A percentile compares a stretch with the other conserved stretches of the same genome.
phyloP scores from a whole-genome alignment of 139 green algal genomes.

The Zygnema circumcarinatum region DNA sequence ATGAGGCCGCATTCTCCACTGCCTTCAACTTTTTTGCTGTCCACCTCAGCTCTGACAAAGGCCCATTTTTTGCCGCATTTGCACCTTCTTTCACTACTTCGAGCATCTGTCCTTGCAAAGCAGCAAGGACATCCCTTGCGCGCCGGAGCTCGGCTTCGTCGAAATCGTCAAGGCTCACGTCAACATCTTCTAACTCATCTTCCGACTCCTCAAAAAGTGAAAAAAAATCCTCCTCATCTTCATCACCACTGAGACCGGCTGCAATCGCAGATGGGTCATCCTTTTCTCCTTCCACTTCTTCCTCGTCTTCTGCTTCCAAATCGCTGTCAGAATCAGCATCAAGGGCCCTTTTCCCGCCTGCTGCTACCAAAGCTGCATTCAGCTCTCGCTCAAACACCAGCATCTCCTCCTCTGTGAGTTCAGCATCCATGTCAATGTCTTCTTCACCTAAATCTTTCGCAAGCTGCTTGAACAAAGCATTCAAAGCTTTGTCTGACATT shows the following conservation, averaged over 20 bases:
- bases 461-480: constrained; percentile 6
- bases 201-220: not conserved
- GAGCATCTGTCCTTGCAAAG: not conserved
- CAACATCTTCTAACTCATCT: not conserved
- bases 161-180: not conserved
- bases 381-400: constrained; percentile 3
- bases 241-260: not conserved
- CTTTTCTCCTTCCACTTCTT: not conserved
- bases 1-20: not conserved
- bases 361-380: not conserved
- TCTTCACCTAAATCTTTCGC: constrained; percentile 21
- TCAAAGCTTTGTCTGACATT: not conserved
- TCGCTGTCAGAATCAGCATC: not conserved
- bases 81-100: not conserved
- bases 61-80: not conserved
- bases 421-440: not conserved
- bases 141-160: not conserved
- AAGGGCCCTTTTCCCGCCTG: not conserved
- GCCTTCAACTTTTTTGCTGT: not conserved
- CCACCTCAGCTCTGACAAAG: not conserved
- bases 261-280: no score
- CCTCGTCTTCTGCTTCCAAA: not conserved
- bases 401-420: constrained; percentile 13
- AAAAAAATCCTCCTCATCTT: not conserved
- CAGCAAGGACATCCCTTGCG: not conserved